Percentiles rank a stretch among this genome's conserved stretches.
phyloP scores from a whole-genome alignment of 352 stramenopile species.

The Aphanomyces invadans region DNA sequence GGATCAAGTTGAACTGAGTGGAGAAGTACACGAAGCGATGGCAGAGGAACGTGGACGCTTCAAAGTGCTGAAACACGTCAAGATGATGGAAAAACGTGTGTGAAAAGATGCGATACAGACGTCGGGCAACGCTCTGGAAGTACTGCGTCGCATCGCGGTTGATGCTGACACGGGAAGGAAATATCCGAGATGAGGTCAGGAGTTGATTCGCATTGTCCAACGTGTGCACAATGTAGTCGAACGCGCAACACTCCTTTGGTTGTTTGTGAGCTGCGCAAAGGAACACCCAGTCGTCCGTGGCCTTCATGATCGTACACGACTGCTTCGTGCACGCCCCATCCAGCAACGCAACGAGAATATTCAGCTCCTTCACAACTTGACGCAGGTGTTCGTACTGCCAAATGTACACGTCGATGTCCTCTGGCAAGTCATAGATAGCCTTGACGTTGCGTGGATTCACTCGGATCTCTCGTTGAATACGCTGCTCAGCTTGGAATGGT shows the following conservation, averaged over 20 bases:
- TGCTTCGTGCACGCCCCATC: conserved; percentile 62
- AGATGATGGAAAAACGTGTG: conserved; percentile 80
- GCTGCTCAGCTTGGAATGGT: conserved; percentile 67
- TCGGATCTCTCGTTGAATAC: conserved; percentile 66
- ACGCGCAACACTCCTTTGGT: conserved; percentile 74
- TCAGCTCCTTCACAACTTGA: conserved; percentile 79
- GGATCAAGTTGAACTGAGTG: conserved; percentile 69
- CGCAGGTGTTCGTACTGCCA: conserved; percentile 82
- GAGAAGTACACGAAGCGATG: conserved; percentile 81
- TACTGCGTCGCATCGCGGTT: conserved; percentile 76
- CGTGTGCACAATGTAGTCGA: conserved; percentile 81
- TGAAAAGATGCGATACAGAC: conserved; percentile 79
- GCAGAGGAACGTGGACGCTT: conserved; percentile 66
- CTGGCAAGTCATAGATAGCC: conserved; percentile 62
- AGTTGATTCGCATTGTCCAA: conserved; percentile 84
- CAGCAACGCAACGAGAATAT: conserved; percentile 58
- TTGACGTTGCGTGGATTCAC: conserved; percentile 45
- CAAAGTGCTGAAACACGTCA: conserved; percentile 63
- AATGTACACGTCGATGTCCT: conserved; percentile 75
- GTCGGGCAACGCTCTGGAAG: conserved; percentile 73
- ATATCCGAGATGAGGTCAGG: conserved; percentile 72
- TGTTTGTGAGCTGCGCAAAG: conserved; percentile 75
- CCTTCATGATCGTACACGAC: conserved; percentile 71
- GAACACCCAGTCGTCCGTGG: conserved; percentile 82
- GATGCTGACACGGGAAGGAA: conserved; percentile 68